A percentile compares a stretch with the other conserved stretches of the same genome.
These are phyloP conservation scores for Gynostemma pentaphyllum DNA, from an alignment of 306 rosid genomes.

Conservation along the genomic window DNA sequence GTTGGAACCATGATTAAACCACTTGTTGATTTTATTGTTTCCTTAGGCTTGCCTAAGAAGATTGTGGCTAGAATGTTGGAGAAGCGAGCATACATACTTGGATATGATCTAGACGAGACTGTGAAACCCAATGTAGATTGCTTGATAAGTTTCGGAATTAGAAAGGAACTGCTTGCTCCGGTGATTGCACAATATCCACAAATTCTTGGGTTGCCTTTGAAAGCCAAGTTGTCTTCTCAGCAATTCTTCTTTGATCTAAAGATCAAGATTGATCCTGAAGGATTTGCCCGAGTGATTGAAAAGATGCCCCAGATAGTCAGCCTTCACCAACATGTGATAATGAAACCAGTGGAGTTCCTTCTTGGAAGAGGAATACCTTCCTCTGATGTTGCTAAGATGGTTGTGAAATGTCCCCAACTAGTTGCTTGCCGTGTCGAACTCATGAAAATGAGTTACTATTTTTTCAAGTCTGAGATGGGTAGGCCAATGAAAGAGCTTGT, in stretches of 20 bases:
- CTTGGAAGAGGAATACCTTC: conserved; percentile 42
- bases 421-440: conserved; percentile 53
- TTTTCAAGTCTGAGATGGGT: conserved; percentile 82
- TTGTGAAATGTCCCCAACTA: conserved; percentile 68
- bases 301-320: conserved; percentile 91
- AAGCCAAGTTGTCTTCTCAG: conserved; percentile 76
- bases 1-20: conserved; percentile 88
- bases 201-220: conserved; percentile 73
- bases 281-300: conserved; percentile 66
- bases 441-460: conserved; percentile 78
- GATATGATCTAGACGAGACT: conserved; percentile 70
- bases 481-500: conserved; percentile 69
- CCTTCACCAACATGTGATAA: conserved; percentile 71
- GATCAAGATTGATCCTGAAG: conserved; percentile 78
- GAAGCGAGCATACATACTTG: conserved; percentile 73
- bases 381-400: conserved; percentile 63
- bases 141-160: conserved; percentile 63
- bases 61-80: conserved; percentile 79
- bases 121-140: conserved; percentile 77
- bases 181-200: conserved; percentile 75
- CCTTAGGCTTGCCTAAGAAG: conserved; percentile 65
- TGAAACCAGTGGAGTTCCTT: conserved; percentile 72
- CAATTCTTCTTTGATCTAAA: conserved; percentile 80
- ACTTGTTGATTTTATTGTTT: conserved; percentile 54
- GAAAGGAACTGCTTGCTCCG: conserved; percentile 49